These are phyloP conservation scores for Candida saitoana DNA, from an alignment of 805 yeast species.

Conservation along the genomic window DNA sequence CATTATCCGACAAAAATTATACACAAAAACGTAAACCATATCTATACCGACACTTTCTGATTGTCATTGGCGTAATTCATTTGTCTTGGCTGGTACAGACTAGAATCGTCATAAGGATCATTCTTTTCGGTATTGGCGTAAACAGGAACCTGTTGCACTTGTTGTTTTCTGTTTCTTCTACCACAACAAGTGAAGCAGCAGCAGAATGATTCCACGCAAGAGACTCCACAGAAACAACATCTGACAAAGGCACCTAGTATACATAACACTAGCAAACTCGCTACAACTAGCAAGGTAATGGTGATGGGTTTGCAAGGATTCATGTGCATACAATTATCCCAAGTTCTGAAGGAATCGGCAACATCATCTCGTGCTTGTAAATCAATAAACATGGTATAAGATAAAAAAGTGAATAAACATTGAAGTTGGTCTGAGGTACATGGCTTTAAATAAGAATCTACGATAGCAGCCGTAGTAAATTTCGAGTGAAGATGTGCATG, in stretches of 20 bases:
- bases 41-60: too few species aligned
- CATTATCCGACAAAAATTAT: too few species aligned
- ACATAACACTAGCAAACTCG: constrained; percentile 52
- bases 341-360: constrained; percentile 55
- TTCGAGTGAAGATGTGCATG: too few species aligned
- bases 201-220: constrained; percentile 41
- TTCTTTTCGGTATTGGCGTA: constrained; percentile 8
- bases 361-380: constrained; percentile 15
- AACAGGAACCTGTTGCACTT: constrained; percentile 2
- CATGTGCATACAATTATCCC: constrained; percentile 82
- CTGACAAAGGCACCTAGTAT: constrained; percentile 50
- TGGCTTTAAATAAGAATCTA: too few species aligned
- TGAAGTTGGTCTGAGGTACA: too few species aligned
- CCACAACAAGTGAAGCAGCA: constrained; percentile 35
- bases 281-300: constrained; percentile 66
- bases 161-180: constrained; percentile 26
- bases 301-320: constrained; percentile 71
- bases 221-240: constrained; percentile 52
- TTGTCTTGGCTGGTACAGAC: constrained; percentile 29
- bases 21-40: too few species aligned
- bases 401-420: too few species aligned
- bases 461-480: too few species aligned
- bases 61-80: too few species aligned
- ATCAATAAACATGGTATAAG: background rate
- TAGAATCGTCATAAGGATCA: constrained; percentile 24